Percentiles rank a stretch among this genome's conserved stretches.
Evolutionary conservation across 1,139 yeast species (phyloP).

Genomic region (Sugiyamaella neomexicana): DNA sequence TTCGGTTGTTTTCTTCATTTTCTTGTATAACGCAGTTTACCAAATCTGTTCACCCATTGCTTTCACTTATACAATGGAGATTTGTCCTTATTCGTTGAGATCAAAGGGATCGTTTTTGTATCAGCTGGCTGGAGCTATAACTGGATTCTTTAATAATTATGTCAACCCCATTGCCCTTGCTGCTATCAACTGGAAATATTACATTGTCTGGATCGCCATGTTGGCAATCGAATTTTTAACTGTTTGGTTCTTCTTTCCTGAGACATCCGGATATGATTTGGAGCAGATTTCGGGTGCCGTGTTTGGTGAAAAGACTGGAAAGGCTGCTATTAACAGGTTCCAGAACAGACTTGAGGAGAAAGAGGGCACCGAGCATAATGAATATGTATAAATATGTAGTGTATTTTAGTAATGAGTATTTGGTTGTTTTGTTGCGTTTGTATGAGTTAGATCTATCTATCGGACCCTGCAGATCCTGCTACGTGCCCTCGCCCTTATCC

Average conservation of each 20-base stretch:
- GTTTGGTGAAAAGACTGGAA: conserved; percentile 27
- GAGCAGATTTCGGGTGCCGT: conserved; percentile 62
- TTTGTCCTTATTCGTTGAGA: conserved; percentile 44
- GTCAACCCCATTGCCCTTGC: conserved; percentile 63
- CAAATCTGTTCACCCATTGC: conserved; percentile 32
- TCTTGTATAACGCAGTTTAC: conserved; percentile 28
- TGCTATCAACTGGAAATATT: conserved; percentile 59
- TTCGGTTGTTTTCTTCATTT: conserved; percentile 32
- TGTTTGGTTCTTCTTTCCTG: conserved; percentile 85
- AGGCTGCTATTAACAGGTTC: conserved; percentile 17
- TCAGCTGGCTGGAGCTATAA: conserved; percentile 51
- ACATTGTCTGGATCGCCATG: conserved; percentile 43
- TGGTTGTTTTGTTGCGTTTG: too few species aligned
- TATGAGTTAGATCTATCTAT: too few species aligned
- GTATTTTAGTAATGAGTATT: background rate
- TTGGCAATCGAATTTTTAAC: conserved; percentile 35
- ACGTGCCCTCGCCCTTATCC: background rate
- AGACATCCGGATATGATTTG: conserved; percentile 82
- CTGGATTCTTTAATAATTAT: conserved; percentile 48
- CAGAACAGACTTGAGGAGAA: conserved; percentile 19
- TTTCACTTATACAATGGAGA: conserved; percentile 42
- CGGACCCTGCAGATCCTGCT: background rate
- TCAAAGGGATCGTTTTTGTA: conserved; percentile 48
- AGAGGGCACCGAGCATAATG: conserved; percentile 18
- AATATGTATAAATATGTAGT: conserved; percentile 1